phyloP scores from a whole-genome alignment of 495 filamentous ascomycete genomes.

The Filosporella fistucella region DNA sequence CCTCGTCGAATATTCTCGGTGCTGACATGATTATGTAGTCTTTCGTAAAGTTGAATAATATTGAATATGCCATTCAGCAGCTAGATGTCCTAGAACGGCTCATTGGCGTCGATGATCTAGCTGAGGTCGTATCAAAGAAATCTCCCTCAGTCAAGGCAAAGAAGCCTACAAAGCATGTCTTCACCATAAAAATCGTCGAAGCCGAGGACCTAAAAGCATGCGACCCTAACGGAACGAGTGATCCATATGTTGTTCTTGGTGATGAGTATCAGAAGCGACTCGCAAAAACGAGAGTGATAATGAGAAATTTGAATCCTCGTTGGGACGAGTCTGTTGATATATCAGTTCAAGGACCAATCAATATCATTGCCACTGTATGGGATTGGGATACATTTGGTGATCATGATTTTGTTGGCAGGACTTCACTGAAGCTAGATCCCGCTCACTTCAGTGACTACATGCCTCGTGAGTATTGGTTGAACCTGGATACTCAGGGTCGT shows the following conservation, averaged over 20 bases:
- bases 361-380: conserved; percentile 96
- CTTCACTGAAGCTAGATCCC: conserved; percentile 91
- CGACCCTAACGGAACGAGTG: conserved; percentile 88
- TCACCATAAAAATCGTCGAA: conserved; percentile 98
- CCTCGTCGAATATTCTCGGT: not conserved
- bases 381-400: conserved; percentile 97
- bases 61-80: conserved; percentile 87
- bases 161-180: conserved; percentile 79
- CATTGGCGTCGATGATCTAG: conserved; percentile 91
- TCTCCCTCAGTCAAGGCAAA: conserved; percentile 56
- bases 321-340: conserved; percentile 99
- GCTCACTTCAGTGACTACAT: conserved; percentile 93
- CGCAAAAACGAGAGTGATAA: conserved; percentile 88
- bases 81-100: conserved; percentile 85
- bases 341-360: conserved; percentile 83
- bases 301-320: conserved; percentile 85
- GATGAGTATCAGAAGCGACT: conserved; percentile 99
- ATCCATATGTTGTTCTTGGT: conserved; percentile 94
- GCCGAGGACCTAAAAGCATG: conserved; percentile 98
- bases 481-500: conserved; percentile 92
- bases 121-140: conserved; percentile 63
- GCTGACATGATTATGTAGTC: conserved; percentile 49
- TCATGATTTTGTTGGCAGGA: conserved; percentile 94
- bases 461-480: conserved; percentile 94
- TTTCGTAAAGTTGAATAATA: conserved; percentile 95